Evolutionary conservation across 495 filamentous ascomycete genomes (phyloP).

Genomic region (Daldinia bambusicola): DNA sequence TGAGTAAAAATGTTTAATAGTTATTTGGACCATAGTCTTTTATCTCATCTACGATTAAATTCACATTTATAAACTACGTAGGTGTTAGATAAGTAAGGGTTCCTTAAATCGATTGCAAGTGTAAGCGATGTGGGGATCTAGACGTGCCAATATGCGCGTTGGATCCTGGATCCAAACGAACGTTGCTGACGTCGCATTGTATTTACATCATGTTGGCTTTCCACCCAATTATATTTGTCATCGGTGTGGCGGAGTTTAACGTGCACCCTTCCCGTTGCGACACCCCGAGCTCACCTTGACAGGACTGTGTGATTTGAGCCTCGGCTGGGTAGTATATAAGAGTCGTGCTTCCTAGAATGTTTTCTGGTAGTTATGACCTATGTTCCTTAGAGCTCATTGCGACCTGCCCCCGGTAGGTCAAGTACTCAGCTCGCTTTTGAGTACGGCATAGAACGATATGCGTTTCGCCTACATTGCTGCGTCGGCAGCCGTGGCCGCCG

Average conservation of each 20-base stretch:
- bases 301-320: neutral
- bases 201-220: neutral
- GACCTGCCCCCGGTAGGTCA: neutral
- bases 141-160: neutral
- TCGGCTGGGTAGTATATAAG: neutral
- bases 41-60: too few relatives aligned
- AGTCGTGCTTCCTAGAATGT: neutral
- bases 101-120: neutral
- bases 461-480: slow-evolving; percentile 2
- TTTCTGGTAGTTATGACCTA: neutral
- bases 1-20: too few relatives aligned
- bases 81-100: neutral
- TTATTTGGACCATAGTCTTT: too few relatives aligned
- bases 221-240: neutral
- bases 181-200: neutral
- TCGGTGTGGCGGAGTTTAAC: neutral
- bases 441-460: slow-evolving; percentile 20
- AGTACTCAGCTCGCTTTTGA: neutral
- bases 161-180: neutral
- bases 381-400: neutral
- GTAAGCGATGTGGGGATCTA: slow-evolving; percentile 2
- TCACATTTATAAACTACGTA: neutral
- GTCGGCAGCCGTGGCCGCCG: slow-evolving; percentile 23
- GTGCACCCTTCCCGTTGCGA: neutral
- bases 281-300: neutral